Base-by-base conservation (phyloP, 169 alveolate species). In the Eimeria praecox region DNA sequence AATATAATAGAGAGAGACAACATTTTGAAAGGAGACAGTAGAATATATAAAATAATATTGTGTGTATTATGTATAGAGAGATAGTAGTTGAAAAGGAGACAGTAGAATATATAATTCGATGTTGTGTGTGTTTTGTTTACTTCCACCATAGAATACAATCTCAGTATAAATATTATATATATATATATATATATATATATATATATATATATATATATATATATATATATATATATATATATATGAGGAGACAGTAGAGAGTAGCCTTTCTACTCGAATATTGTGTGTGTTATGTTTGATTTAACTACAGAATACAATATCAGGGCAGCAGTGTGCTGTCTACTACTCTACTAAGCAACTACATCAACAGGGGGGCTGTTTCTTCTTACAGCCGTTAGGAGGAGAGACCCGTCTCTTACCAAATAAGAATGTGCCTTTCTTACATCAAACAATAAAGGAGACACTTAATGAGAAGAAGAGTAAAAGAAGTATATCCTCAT, bases 321-420 rank as follows among this genome's bases (percentile, higher is more conserved):
- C 89, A 52, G 49, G 90, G 33, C 95, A 90, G 95, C 95, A 90
- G 59, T 90, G 95, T 89, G 85, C 77, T 42, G 80, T 90, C 59
- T 90, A 59, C 80, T 90, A 52, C 66, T 83, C 95, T 35, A 83
- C 85, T 9, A 38, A 64, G 54, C 95, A 90, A 77, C 90, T 90
- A 46, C 95, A 90, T 40, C 95, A 90, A 64, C 95, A 90, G 40
- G 95, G 95, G 24, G 95, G 95, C 27, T 90, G 95, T 44, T 90
- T 90, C 90, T 90, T 90, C 33, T 20, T 90, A 44, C 44, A 38
- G 49, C 95, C 95, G 22, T 78, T 90, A 59, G 89, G 90, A 42
- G 95, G 95, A n/a, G 30, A 30, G 22, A 64, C 95, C 40, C 78
- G 83, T 14, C 64, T 90, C 78, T 64, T 90, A 49, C 90, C 38